Base-by-base conservation (phyloP, 2,329 filamentous ascomycete species). In the Thyridium curvatum region DNA sequence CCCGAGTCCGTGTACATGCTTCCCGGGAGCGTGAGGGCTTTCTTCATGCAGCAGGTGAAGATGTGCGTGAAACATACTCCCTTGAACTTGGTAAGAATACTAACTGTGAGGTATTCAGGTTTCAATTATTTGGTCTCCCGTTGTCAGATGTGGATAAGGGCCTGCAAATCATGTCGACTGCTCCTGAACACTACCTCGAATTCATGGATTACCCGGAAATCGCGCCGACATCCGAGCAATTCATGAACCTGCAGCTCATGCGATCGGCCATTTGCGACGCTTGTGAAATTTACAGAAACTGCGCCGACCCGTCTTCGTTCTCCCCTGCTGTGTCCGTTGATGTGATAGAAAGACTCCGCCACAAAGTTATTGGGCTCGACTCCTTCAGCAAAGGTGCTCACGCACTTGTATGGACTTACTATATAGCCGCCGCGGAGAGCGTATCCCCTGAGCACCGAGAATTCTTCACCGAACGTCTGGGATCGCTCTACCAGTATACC, bases 371-470 rank as follows among this genome's bases (percentile, higher is more conserved):
- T 2, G 43, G 43, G 6, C 39, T 66, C 5, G 47, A 53, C 5
- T 43, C 51, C 1, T 39, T 50, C 2, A 53, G 50, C 1, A 52
- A 53, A 4, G 61, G 62, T 3, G 52, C 54, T 0, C 62, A 66
- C 31, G 56, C 60, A 1, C 54, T 67, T 1, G 61, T 66, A 0
- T 67, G 64, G 64, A 50, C 58, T 1, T 66, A 56, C 37, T 66
- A 66, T 21, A 53, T 66, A 1, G 62, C 60, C 1, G 61, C 60
- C 0, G 62, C 61, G 0, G 62, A 66, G 39, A 65, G 62, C 30
- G 50, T 49, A 6, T 10, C 10, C 21, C 21, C 21, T 10, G 21
- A 26, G 21, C 21, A 26, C 21, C 21, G 21, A 10, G 21, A 26
- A 10, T 26, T 26, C 21, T 26, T 26, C 10, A 26, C 21, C 6